These are phyloP conservation scores for Jatropha curcas DNA, from an alignment of 345 rosid species.

Conservation along the genomic window DNA sequence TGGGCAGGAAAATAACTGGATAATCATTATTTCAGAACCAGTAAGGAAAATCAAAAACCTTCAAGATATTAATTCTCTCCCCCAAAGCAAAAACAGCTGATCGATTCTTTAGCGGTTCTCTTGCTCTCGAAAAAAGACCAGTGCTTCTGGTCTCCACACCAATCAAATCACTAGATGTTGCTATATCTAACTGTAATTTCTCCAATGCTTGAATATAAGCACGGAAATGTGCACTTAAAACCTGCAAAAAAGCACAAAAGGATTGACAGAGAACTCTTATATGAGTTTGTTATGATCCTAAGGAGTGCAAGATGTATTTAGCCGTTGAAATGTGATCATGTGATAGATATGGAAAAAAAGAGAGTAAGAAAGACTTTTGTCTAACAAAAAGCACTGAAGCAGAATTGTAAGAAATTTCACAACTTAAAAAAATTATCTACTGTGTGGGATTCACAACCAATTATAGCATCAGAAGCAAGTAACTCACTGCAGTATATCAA, in stretches of 20 bases:
- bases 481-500: too few species aligned
- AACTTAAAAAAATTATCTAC: not conserved
- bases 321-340: not conserved
- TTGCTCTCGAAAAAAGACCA: conserved; percentile 76
- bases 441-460: not conserved
- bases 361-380: not conserved
- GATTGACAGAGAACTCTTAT: not conserved
- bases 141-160: conserved; percentile 93
- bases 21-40: not conserved
- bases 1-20: not conserved
- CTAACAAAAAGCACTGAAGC: not conserved
- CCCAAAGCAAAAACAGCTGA: conserved; percentile 96
- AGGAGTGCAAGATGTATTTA: not conserved
- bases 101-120: conserved; percentile 89
- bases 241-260: conserved; percentile 52
- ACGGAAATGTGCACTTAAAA: conserved; percentile 95
- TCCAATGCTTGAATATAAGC: conserved; percentile 96
- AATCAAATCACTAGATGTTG: conserved; percentile 85
- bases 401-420: not conserved
- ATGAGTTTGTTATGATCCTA: not conserved
- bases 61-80: conserved; percentile 83
- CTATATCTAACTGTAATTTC: conserved; percentile 95
- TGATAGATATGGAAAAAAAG: not conserved
- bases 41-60: conserved; percentile 47
- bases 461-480: too few species aligned